Evolutionary conservation across 768 basidiomycete species (phyloP).

Genomic region (Chalciporus pseudorubinellus): DNA sequence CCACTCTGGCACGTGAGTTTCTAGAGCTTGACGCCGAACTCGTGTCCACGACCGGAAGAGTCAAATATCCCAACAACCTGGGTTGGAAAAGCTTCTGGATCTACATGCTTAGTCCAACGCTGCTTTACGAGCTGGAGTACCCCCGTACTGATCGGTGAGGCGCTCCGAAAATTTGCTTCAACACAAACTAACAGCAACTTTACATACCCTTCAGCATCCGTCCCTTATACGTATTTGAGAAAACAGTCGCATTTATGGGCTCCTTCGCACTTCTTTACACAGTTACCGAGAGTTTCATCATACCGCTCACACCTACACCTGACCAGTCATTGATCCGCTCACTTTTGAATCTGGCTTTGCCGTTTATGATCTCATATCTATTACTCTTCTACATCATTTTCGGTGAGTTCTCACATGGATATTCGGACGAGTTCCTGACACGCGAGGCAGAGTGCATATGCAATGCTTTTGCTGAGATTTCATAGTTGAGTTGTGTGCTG

Average conservation of each 20-base stretch:
- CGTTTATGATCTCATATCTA: constrained; percentile 92
- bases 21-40: constrained; percentile 77
- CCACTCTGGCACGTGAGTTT: constrained; percentile 70
- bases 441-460: constrained; percentile 80
- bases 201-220: constrained; percentile 31
- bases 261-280: constrained; percentile 92
- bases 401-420: constrained; percentile 40
- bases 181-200: not conserved
- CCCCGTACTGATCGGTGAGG: constrained; percentile 81
- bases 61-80: constrained; percentile 85
- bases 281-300: constrained; percentile 92
- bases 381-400: constrained; percentile 86
- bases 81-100: constrained; percentile 76
- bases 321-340: constrained; percentile 73
- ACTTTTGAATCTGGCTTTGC: constrained; percentile 82
- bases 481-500: constrained; percentile 54
- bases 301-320: constrained; percentile 70
- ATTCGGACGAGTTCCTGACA: constrained; percentile 1
- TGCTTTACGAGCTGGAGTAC: constrained; percentile 97
- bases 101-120: constrained; percentile 85
- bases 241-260: constrained; percentile 84
- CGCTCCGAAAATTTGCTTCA: not conserved
- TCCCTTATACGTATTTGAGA: constrained; percentile 54
- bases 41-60: constrained; percentile 54
- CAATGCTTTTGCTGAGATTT: constrained; percentile 92